Evolutionary conservation across 257 asterid species (phyloP).

Genomic region (Ballota nigra): DNA sequence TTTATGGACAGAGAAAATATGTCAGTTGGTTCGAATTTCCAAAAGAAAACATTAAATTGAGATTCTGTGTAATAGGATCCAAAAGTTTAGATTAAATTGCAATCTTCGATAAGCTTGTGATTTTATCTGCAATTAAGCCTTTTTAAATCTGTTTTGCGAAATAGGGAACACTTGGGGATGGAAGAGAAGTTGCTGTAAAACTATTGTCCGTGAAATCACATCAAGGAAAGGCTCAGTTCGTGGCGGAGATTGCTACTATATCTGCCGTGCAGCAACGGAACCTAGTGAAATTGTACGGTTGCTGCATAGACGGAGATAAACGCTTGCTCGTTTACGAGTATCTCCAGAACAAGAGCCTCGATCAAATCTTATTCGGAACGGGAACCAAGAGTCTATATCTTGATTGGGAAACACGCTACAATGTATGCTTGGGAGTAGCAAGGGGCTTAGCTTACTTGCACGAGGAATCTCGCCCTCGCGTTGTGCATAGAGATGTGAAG

Average conservation of each 20-base stretch:
- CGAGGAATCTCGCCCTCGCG: constrained; percentile 63
- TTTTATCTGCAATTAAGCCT: no score
- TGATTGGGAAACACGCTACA: constrained; percentile 64
- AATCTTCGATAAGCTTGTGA: no score
- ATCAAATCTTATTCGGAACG: background rate
- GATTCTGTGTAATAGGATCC: no score
- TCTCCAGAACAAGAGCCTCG: constrained; percentile 84
- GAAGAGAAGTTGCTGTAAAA: constrained; percentile 74
- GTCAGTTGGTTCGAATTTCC: no score
- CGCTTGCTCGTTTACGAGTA: constrained; percentile 85
- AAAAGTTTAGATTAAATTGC: no score
- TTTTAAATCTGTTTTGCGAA: background rate
- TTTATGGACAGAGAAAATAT: no score
- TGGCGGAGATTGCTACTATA: constrained; percentile 87
- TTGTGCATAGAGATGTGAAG: constrained; percentile 74
- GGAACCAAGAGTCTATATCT: constrained; percentile 36
- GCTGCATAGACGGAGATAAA: constrained; percentile 81
- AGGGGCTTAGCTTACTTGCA: constrained; percentile 74
- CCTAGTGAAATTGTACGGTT: constrained; percentile 82
- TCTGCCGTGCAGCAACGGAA: constrained; percentile 94
- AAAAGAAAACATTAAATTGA: no score
- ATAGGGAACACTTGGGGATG: constrained; percentile 73
- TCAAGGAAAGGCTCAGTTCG: constrained; percentile 89
- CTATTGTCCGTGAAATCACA: constrained; percentile 74
- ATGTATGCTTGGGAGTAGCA: constrained; percentile 82